A percentile compares a stretch with the other conserved stretches of the same genome.
Conservation (phyloP, 108 stramenopile species). For the Schizochytrium sp. region DNA sequence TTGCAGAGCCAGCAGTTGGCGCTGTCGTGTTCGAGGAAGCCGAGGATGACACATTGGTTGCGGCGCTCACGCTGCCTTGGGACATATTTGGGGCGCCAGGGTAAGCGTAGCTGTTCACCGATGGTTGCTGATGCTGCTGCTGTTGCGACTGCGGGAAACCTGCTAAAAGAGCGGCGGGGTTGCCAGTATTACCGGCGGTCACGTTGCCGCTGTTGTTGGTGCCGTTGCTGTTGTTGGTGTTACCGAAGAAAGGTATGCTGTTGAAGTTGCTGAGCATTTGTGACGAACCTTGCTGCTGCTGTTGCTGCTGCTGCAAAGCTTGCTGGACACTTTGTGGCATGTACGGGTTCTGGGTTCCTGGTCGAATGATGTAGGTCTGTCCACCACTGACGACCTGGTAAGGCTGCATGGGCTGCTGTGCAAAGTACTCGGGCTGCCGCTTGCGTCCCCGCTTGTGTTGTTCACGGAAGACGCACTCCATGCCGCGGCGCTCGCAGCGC, state of each 20-base stretch:
- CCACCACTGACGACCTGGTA: not conserved
- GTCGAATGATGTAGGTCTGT: not conserved
- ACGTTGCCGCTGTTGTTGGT: not conserved
- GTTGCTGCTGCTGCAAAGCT: too few species aligned
- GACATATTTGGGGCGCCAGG: too few species aligned
- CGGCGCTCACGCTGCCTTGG: too few species aligned
- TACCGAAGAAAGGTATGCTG: not conserved
- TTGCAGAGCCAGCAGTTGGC: too few species aligned
- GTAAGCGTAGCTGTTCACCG: too few species aligned
- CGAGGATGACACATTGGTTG: too few species aligned
- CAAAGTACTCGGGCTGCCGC: not conserved
- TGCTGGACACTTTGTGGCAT: not conserved
- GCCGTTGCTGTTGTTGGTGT: not conserved
- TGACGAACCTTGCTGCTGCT: not conserved
- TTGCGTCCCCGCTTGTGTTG: slow-evolving; percentile 3
- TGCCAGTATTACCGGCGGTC: not conserved
- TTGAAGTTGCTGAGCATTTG: not conserved
- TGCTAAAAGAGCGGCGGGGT: not conserved
- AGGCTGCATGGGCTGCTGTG: not conserved
- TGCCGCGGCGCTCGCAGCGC: not conserved
- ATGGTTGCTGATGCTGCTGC: not conserved
- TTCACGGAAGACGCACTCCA: not conserved
- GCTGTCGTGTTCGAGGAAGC: too few species aligned
- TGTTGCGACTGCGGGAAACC: not conserved
- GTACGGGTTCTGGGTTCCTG: not conserved